Evolutionary conservation across 2,329 filamentous ascomycete species (phyloP), one percentile per base, ranked within the genome.

Genomic region (Sphaerostilbella broomeana): DNA sequence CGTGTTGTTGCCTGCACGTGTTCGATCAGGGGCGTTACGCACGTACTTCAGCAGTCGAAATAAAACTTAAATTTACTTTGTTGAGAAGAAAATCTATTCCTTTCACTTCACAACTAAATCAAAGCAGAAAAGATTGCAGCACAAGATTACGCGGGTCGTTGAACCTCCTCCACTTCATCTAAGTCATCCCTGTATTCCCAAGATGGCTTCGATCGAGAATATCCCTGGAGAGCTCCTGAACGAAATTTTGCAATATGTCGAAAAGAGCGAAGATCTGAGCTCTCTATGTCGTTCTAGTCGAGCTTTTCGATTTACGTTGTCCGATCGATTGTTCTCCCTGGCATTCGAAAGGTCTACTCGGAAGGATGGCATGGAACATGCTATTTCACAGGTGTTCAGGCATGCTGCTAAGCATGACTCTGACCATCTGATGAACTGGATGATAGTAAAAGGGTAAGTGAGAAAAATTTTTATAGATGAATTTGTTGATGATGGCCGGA

Each of bases 351-450:
- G 27, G 12, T 12, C 9, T 9, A 13, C 8, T 5, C 3, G 21
- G 10, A n/a, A 21, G 6, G 11, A 25, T 8, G 17, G 15, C 3
- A 11, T 35, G 9, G 9, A 32, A 11, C 10, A 40, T 3, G 28
- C 22, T 2, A 8, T 40, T n/a, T 20, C 19, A 9, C 16, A 6
- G 3, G 12, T 41, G 4, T 41, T 44, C 18, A 28, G 19, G 11
- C 38, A 36, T 28, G 32, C 26, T 8, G 38, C 36, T 12, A 37
- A 27, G 28, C 26, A 28, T 15, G 38, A 44, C n/a, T 44, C 42
- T 7, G 10, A 18, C 15, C 21, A 30, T 13, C 17, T 44, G 9
- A 36, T 41, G 5, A 20, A 33, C 11, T 45, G 39, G 34, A n/a
- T 39, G 3, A 19, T 42, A 6, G 12, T 44, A 15, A 44, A 24